Evolutionary conservation across 352 stramenopile species (phyloP), one percentile per base, ranked within the genome.

Genomic region (Pythium phragmitis): DNA sequence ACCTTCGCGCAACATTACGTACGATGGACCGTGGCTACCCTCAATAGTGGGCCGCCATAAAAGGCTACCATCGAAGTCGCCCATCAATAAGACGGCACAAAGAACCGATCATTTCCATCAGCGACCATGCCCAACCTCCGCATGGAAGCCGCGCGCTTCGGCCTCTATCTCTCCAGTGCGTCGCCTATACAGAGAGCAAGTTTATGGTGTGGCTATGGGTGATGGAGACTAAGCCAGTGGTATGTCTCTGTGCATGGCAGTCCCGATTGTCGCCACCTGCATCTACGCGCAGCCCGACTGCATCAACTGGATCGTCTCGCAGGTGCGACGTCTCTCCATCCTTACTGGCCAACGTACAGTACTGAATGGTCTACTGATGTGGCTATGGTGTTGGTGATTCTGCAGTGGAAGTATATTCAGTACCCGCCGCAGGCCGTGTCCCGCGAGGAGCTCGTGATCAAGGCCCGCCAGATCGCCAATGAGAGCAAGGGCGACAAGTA

Each of bases 281-380:
- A 80, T 95, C 63, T 95, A 95, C 77, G 83, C 86, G 53, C 84
- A 95, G 65, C 87, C 87, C 17, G 81, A 95, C 57, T 91, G 82
- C 67, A 91, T 95, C 73, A 81, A 88, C 68, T 87, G 59, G 57
- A 93, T 93, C 57, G 76, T 95, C 51, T 68, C 69, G 51, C 62
- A 76, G 68, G 85, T 94, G 74, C 55, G 7, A 33, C 1, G 14
- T 16, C 28, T 52, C 21, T 33, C 16, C 28, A 34, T 16, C 12
- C 26, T 34, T 9, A 1, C 19, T 21, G 8, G 46, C 3, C 6
- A 1, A 34, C 28, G 8, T 7, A 23, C 0, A 14, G 2, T 5
- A 30, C 26, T 30, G 26, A 30, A 30, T 30, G 26, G 26, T 26
- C 7, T 8, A 23, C n/a, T 36, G 13, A 43, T 45, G 6, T 69